These are phyloP conservation scores for Ceratobasidium theobromae DNA, from an alignment of 1,284 basidiomycete species.

Conservation along the genomic window DNA sequence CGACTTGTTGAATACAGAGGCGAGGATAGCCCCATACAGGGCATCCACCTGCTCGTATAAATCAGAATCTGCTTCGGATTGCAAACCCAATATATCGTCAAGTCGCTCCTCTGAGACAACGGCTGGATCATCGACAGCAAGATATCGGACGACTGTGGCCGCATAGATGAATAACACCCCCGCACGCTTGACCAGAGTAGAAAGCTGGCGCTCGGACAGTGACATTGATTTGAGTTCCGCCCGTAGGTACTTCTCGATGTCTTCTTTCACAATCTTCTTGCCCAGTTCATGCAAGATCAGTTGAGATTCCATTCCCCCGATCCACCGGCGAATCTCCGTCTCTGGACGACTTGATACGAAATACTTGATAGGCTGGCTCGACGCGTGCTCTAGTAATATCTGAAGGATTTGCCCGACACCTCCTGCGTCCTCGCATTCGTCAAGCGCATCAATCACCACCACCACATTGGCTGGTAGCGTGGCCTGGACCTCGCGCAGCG, in stretches of 20 bases:
- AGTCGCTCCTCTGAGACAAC: not conserved
- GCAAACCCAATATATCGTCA: not conserved
- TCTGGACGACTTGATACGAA: slow-evolving; percentile 33
- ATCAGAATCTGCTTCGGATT: not conserved
- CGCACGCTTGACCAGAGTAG: not conserved
- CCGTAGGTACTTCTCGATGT: slow-evolving; percentile 27
- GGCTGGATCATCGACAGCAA: not conserved
- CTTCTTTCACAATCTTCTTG: slow-evolving; percentile 19
- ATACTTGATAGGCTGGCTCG: slow-evolving; percentile 6
- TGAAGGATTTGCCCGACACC: slow-evolving; percentile 8
- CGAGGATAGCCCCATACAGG: not conserved
- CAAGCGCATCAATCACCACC: slow-evolving; percentile 31
- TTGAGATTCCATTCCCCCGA: not conserved
- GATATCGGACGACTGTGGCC: slow-evolving; percentile 1
- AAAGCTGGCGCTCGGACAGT: not conserved
- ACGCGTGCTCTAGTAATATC: not conserved
- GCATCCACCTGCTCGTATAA: not conserved
- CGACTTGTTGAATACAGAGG: not conserved
- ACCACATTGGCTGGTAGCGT: not conserved
- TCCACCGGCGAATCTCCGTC: not conserved
- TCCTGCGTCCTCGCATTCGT: slow-evolving; percentile 23
- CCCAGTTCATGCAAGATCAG: slow-evolving; percentile 31
- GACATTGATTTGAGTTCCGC: not conserved
- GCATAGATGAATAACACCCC: slow-evolving; percentile 20
- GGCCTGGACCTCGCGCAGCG: not conserved